Base-by-base conservation (phyloP, 441 rosid species). In the Arabidopsis hybrid region DNA sequence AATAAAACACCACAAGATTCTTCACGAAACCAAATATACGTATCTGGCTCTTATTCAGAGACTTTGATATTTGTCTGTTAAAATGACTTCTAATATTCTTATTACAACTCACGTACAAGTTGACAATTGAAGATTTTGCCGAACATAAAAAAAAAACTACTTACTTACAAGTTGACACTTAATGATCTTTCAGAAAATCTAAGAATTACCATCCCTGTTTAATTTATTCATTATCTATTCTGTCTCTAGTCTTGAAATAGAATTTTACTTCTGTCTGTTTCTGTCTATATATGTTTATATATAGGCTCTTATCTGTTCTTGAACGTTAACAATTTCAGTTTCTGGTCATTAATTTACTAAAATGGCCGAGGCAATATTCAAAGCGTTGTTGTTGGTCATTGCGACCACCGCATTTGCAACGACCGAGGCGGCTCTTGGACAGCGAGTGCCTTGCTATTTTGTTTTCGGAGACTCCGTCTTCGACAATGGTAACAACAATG, bases 401-500 rank as follows among this genome's bases (percentile, higher is more conserved):
- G 60, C 36, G 21, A 52, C 73, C 36, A 66, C 31, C n/a, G 46
- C 55, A 9, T 39, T 67, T 53, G 69, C 42, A 39, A 52, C 60
- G 77, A 51, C 59, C 36, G 18, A 12, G 46, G 66, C 4, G 39
- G 65, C 60, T 50, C 55, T 46, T 36, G 63, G 61, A 46, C 75
- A 67, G 45, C 65, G 49, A 49, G 82, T 79, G 9, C 89, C 87
- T 12, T 83, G 89, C 17, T 85, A 80, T 72, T 85, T 83, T 64
- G 80, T 86, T 14, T 84, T 84, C 17, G 88, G 88, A 53, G 86
- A 79, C 67, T 81, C 85, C 0, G 77, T 77, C 32, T 79, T 74
- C 14, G 90, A 86, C 47, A 70, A 68, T 26, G 90, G 90, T 65
- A 86, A 86, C 71, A 86, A 84, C 64, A 86, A 86, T 60, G 17